A percentile compares a stretch with the other conserved stretches of the same genome.
Conservation (phyloP, 208 protist genomes). For the Strigomonas culicis region DNA sequence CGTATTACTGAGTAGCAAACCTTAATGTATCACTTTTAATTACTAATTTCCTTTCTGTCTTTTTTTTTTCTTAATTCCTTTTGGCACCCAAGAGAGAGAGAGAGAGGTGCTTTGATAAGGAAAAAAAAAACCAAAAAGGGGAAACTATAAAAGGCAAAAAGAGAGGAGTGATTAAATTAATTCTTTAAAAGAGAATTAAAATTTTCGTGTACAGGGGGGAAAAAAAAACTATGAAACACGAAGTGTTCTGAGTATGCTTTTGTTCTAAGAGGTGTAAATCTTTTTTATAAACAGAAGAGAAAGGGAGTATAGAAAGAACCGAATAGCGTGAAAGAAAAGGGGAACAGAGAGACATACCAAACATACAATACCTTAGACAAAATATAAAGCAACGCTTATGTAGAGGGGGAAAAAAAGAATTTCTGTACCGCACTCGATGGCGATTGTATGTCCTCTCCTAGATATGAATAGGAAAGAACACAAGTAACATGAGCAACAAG, state of each 20-base stretch:
- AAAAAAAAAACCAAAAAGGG: not conserved
- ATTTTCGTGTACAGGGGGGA: not conserved
- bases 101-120: not conserved
- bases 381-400: too few species aligned
- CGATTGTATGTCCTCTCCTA: too few species aligned
- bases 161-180: conserved; percentile 10
- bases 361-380: too few species aligned
- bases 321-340: too few species aligned
- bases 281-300: conserved; percentile 8
- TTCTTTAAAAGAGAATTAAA: conserved; percentile 12
- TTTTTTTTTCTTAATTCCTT: not conserved
- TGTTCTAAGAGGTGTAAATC: conserved; percentile 11
- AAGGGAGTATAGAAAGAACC: not conserved
- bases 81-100: too few species aligned
- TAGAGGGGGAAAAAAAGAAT: too few species aligned
- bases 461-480: too few species aligned
- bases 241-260: conserved; percentile 13
- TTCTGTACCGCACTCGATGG: too few species aligned
- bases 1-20: conserved; percentile 1
- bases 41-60: not conserved
- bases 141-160: conserved; percentile 14
- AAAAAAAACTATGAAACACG: conserved; percentile 15
- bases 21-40: not conserved
- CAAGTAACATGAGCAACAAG: not conserved
- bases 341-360: too few species aligned